Evolutionary conservation across 306 rosid genomes (phyloP), one percentile per base, ranked within the genome.

Genomic region (Cicer bijugum): DNA sequence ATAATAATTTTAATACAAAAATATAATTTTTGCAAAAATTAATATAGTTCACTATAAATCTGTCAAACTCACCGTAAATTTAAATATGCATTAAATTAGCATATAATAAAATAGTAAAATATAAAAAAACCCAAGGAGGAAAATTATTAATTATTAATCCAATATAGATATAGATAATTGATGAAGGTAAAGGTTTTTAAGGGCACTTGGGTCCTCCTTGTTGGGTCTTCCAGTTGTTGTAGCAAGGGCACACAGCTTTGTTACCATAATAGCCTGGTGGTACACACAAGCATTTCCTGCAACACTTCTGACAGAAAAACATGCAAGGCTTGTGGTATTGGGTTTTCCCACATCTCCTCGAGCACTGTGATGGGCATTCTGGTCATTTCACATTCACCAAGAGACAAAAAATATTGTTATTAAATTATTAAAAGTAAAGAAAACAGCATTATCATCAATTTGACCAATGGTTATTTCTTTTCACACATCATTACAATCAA

Each of bases 161-260:
- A 28, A 7, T 17, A 12, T 35, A 77, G 5, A 28, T 28, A 28
- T 28, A 28, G 35, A 28, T 28, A 28, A 28, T 28, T 28, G 35
- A 28, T 28, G 35, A 28, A 3, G 5, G 35, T 28, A 4, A 28
- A 28, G 35, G 35, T 28, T 28, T 28, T 59, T 7, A 80, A 80
- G 83, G 83, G 79, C 83, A 80, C 33, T 80, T 80, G n/a, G 83
- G 83, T 66, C 83, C 83, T 57, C 83, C 83, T 59, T 80, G 58
- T 63, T 80, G 53, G 71, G 83, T 80, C 79, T 80, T 80, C 83
- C 83, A 80, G 33, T 80, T 80, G 79, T 80, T 80, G 75, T 80
- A 80, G 83, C 83, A 80, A 80, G 83, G 83, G 66, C 83, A 80
- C 48, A 80, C 79, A 10, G 83, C 79, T 67, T 80, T 80, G 44